phyloP scores from a whole-genome alignment of 1,284 basidiomycete species.

The Ustilago cynodontis region DNA sequence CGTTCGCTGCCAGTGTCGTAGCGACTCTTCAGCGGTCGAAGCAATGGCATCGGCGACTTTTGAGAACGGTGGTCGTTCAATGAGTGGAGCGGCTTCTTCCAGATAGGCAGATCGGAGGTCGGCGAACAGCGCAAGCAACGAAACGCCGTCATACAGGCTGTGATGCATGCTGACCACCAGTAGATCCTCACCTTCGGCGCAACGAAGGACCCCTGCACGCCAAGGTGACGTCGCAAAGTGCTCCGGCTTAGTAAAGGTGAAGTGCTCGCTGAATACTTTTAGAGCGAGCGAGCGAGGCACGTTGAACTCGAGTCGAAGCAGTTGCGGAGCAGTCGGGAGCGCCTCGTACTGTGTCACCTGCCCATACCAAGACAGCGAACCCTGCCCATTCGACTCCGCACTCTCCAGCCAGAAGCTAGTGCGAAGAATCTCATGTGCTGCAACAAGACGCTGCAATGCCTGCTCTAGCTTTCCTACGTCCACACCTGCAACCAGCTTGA shows the following conservation, averaged over 20 bases:
- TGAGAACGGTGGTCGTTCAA: conserved; percentile 4
- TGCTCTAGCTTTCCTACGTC: conserved; percentile 12
- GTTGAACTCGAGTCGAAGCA: no score
- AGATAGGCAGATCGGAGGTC: conserved; percentile 11
- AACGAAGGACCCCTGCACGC: conserved; percentile 15
- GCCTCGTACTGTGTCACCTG: no score
- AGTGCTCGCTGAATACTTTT: neutral
- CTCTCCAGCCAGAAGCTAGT: conserved; percentile 17
- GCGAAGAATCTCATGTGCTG: conserved; percentile 19
- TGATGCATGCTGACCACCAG: conserved; percentile 27
- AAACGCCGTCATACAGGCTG: conserved; percentile 31
- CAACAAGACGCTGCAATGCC: conserved; percentile 15
- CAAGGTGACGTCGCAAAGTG: conserved; percentile 9
- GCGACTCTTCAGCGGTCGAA: no score
- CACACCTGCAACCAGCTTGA: conserved; percentile 2
- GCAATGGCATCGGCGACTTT: no score
- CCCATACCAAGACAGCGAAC: no score
- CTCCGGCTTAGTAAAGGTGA: conserved; percentile 13
- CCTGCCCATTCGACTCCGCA: neutral
- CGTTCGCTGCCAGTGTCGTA: no score
- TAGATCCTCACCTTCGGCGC: conserved; percentile 1
- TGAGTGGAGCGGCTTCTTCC: neutral
- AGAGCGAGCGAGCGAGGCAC: no score
- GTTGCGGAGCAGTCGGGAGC: no score
- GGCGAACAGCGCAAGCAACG: conserved; percentile 14